Base-by-base conservation (phyloP, 108 stramenopile genomes). In the Skeletonema grethae region DNA sequence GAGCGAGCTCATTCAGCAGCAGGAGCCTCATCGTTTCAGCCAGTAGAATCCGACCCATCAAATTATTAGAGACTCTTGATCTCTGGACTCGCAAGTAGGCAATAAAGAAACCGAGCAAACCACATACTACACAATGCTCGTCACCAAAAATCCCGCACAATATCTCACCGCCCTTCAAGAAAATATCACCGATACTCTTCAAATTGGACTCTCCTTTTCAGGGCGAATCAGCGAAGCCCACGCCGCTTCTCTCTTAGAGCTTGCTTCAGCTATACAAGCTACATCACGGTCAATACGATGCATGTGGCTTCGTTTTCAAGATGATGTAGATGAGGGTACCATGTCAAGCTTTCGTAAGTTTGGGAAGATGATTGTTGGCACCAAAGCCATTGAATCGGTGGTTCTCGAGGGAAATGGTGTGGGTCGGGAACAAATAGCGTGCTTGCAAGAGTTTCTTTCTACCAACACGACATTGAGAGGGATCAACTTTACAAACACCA, bases 221-320 rank as follows among this genome's bases (percentile, higher is more conserved):
- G 53, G 59, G 5, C 63, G 10, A 15, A 63, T 76, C 62, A 61
- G 43, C 15, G 75, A 62, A 0, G 41, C 25, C 5, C 61, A 62
- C 38, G 67, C 75, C 16, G 10, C 35, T 28, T 59, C 59, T 10
- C 41, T 67, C 41, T 16, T 69, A 10, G 28, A 61, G 24, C 58
- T 76, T 35, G 67, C 61, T 7, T 32, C 31, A 24, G 67, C 67
- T 9, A 68, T 76, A 8, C 61, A 45, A 9, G 55, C 63, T 38
- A 63, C 76, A 29, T 28, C 63, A 32, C 39, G 75, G 28, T 43
- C 67, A 2, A 61, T 76, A 25, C 66, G 66, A 20, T 76, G 66
- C 41, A 39, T 76, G 22, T 76, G 75, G 68, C 61, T 76, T 36
- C 75, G 75, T 20, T 76, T 76, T 48, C 22, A 46, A 28, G 75